Evolutionary conservation across 1,284 basidiomycete genomes (phyloP).

Genomic region (Mycosarcoma maydis): DNA sequence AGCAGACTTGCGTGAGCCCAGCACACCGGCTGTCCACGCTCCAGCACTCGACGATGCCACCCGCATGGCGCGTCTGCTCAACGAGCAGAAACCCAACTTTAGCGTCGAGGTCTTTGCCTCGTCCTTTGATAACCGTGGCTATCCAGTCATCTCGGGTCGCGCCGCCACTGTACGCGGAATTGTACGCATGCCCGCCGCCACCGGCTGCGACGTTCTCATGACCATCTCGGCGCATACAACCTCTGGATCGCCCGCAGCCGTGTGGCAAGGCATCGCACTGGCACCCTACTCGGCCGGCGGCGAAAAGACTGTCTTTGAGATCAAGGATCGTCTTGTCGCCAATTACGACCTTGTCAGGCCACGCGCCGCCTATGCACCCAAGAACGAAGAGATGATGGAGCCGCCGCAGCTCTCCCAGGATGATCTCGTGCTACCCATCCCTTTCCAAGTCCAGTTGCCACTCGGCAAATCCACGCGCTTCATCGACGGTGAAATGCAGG

Average conservation of each 20-base stretch:
- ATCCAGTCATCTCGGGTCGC: slow-evolving; percentile 51
- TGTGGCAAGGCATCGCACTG: slow-evolving; percentile 57
- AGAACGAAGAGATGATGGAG: slow-evolving; percentile 45
- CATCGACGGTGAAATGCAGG: slow-evolving; percentile 56
- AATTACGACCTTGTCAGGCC: slow-evolving; percentile 44
- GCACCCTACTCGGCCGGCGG: slow-evolving; percentile 44
- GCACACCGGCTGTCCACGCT: slow-evolving; percentile 4
- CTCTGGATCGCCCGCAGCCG: slow-evolving; percentile 54
- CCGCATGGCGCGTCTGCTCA: slow-evolving; percentile 29
- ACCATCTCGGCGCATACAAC: slow-evolving; percentile 60
- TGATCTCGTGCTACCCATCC: slow-evolving; percentile 48
- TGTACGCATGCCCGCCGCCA: slow-evolving; percentile 45
- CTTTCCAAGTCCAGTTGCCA: slow-evolving; percentile 56
- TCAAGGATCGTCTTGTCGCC: slow-evolving; percentile 45
- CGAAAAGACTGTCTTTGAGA: slow-evolving; percentile 53
- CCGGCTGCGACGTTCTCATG: slow-evolving; percentile 55
- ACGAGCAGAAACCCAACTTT: slow-evolving; percentile 44
- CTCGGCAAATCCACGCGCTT: slow-evolving; percentile 54
- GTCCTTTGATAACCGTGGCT: slow-evolving; percentile 55
- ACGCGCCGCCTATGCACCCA: slow-evolving; percentile 34
- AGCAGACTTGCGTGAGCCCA: slow-evolving; percentile 33
- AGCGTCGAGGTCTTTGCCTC: slow-evolving; percentile 58
- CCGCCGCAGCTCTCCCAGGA: slow-evolving; percentile 41
- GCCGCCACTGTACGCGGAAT: slow-evolving; percentile 47
- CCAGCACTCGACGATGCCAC: slow-evolving; percentile 27